These are phyloP conservation scores for Acmispon strigosus DNA, from an alignment of 306 rosid genomes.

Conservation along the genomic window DNA sequence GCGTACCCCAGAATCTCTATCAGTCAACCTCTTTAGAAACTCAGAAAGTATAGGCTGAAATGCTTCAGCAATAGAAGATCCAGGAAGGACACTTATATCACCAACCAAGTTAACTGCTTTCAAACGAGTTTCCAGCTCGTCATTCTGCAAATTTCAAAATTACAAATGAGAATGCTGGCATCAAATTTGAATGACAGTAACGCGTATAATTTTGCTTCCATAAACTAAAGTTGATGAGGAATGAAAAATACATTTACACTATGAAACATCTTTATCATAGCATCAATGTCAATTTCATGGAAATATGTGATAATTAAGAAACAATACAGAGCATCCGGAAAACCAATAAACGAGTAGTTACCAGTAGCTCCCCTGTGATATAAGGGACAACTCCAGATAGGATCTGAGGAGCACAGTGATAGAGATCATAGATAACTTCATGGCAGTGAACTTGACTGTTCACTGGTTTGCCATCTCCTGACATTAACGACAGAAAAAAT, in stretches of 20 bases:
- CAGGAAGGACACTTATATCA: slow-evolving; percentile 70
- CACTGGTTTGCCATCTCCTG: slow-evolving; percentile 60
- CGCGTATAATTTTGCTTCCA: neutral
- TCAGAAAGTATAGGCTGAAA: slow-evolving; percentile 85
- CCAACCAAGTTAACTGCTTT: slow-evolving; percentile 91
- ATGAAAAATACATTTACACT: neutral
- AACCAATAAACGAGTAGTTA: slow-evolving; percentile 31
- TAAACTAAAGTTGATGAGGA: neutral
- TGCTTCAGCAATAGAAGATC: slow-evolving; percentile 53
- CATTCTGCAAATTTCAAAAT: slow-evolving; percentile 64
- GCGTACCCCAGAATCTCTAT: slow-evolving; percentile 63
- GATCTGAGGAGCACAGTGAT: slow-evolving; percentile 76
- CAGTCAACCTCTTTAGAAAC: slow-evolving; percentile 85
- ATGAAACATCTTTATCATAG: slow-evolving; percentile 1
- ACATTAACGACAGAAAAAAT: slow-evolving; percentile 64
- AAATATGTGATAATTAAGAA: neutral
- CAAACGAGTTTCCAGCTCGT: slow-evolving; percentile 79
- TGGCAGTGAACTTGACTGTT: slow-evolving; percentile 58
- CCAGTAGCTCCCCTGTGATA: slow-evolving; percentile 83
- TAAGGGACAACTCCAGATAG: slow-evolving; percentile 72
- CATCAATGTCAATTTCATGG: neutral
- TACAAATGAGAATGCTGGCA: slow-evolving; percentile 18
- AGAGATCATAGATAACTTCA: slow-evolving; percentile 77
- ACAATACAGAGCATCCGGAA: slow-evolving; percentile 5
- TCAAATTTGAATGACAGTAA: slow-evolving; percentile 10